A percentile compares a stretch with the other conserved stretches of the same genome.
These are phyloP conservation scores for Russula compacta DNA, from an alignment of 768 basidiomycete species.

Conservation along the genomic window DNA sequence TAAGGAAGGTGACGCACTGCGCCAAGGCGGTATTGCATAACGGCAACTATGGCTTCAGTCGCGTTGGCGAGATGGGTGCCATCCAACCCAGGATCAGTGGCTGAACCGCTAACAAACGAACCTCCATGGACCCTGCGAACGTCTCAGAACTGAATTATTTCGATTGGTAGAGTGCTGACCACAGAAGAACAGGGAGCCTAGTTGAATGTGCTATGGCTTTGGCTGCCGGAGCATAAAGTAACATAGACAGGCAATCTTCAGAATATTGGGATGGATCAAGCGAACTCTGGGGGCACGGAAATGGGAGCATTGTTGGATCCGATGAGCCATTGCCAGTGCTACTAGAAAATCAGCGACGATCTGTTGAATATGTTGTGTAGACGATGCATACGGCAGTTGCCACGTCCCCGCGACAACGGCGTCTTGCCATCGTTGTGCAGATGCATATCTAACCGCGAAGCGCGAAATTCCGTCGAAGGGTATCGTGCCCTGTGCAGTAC, in stretches of 20 bases:
- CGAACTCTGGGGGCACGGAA: slow-evolving; percentile 60
- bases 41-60: slow-evolving; percentile 68
- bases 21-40: slow-evolving; percentile 80
- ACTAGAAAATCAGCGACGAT: not conserved
- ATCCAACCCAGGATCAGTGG: slow-evolving; percentile 63
- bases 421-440: slow-evolving; percentile 49
- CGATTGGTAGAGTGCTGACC: slow-evolving; percentile 33
- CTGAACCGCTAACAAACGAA: slow-evolving; percentile 64
- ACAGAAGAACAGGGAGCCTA: slow-evolving; percentile 46
- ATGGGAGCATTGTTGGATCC: slow-evolving; percentile 48
- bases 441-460: slow-evolving; percentile 61
- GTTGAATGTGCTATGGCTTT: slow-evolving; percentile 26
- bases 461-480: slow-evolving; percentile 43
- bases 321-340: slow-evolving; percentile 46
- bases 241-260: slow-evolving; percentile 79
- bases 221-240: slow-evolving; percentile 56
- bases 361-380: not conserved
- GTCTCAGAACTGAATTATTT: not conserved
- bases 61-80: slow-evolving; percentile 64
- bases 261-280: slow-evolving; percentile 40
- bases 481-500: slow-evolving; percentile 43
- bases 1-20: slow-evolving; percentile 37
- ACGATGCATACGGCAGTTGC: slow-evolving; percentile 50
- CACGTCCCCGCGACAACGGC: slow-evolving; percentile 47
- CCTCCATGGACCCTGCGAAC: slow-evolving; percentile 74